Evolutionary conservation across 129 eudicot genomes (phyloP), one percentile per base, ranked within the genome.

Genomic region (Glebionis coronaria): DNA sequence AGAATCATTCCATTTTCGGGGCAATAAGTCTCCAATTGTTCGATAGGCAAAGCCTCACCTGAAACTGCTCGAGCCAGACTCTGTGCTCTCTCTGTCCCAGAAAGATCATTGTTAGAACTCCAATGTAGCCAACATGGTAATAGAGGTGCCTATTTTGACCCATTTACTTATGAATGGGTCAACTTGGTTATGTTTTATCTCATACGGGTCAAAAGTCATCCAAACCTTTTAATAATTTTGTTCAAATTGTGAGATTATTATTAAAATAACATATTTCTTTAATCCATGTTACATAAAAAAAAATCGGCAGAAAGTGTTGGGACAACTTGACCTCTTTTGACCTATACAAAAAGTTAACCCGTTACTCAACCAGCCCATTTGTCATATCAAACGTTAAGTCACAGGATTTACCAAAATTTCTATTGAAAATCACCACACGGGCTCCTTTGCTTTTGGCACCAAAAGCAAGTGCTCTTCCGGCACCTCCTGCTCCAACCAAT

Each of bases 401-500:
- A 57, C 3, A 40, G 18, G 42, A 11, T 3, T 77, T 82, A 91
- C 97, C 95, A 40, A 73, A 85, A 44, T 80, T 87, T 28, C 97
- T 92, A 77, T 91, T 91, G 68, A 85, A 85, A 73, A 91, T 87
- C 47, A 87, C 86, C 31, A 91, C 81, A 27, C 86, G 79, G 23
- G 97, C 97, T 53, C 97, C 97, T 81, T 84, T 84, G 73, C 81
- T 78, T 72, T 74, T 91, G 67, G 97, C 97, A 45, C 95, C 97
- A 77, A 82, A 87, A 14, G 97, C 97, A 44, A 87, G 70, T 52
- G 97, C 95, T 78, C 87, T 79, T 56, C 95, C 97, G 21, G 97
- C 95, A 63, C 97, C 97, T 55, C 97, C 97, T 4, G 95, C 97
- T 63, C 97, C 97, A 82, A 91, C 87, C 66, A 91, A 68, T 16